Conservation (phyloP, 2,329 filamentous ascomycete species). For the Hypoxylon sp. region DNA sequence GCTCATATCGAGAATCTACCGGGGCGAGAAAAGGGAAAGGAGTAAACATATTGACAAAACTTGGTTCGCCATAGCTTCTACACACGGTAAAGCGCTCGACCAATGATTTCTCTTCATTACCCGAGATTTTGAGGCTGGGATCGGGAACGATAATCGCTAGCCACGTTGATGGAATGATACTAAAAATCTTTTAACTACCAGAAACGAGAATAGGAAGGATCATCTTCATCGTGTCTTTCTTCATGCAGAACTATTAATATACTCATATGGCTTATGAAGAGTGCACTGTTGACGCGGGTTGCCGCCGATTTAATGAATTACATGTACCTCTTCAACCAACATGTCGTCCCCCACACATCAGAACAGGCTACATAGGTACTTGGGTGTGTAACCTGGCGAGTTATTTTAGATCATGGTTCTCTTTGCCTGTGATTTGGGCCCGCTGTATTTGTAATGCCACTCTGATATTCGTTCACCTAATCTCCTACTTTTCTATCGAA, state of each 20-base stretch:
- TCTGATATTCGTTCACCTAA: neutral
- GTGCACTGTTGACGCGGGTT: constrained; percentile 58
- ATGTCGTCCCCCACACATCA: constrained; percentile 44
- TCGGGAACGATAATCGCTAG: constrained; percentile 38
- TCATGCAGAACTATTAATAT: constrained; percentile 53
- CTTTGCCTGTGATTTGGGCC: constrained; percentile 41
- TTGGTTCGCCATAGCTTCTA: constrained; percentile 34
- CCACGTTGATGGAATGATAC: constrained; percentile 34
- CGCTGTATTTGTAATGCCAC: constrained; percentile 26
- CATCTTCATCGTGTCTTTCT: constrained; percentile 51
- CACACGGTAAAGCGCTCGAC: constrained; percentile 25
- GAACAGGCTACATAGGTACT: constrained; percentile 42
- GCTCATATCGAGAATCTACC: constrained; percentile 15
- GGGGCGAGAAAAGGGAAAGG: constrained; percentile 13
- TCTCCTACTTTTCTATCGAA: neutral
- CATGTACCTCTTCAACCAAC: constrained; percentile 54
- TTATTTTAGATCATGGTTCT: constrained; percentile 49
- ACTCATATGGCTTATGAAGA: constrained; percentile 40
- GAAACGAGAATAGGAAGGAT: constrained; percentile 33
- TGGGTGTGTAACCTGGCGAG: constrained; percentile 45
- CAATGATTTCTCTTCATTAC: constrained; percentile 48
- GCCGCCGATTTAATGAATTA: constrained; percentile 55
- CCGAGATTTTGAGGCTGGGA: constrained; percentile 47
- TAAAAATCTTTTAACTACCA: constrained; percentile 26
- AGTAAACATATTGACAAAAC: constrained; percentile 16